Conservation (phyloP, 306 rosid species). For the Urtica urens region DNA sequence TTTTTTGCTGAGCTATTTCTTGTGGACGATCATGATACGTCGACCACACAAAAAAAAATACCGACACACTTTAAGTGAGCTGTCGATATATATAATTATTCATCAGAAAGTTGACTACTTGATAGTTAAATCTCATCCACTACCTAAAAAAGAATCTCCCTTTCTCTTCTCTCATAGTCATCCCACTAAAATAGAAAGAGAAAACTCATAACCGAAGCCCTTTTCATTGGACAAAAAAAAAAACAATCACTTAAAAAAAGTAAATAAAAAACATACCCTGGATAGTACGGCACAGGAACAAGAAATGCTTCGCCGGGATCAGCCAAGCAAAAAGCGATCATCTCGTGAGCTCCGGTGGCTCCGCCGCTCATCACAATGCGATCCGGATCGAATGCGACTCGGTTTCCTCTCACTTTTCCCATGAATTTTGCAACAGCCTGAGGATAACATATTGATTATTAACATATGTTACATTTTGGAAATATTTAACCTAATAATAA, state of each 20-base stretch:
- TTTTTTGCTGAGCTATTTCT: too few species aligned
- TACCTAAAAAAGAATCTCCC: too few species aligned
- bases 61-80: too few species aligned
- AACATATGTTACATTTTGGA: not conserved
- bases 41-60: too few species aligned
- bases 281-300: slow-evolving; percentile 80
- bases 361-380: slow-evolving; percentile 90
- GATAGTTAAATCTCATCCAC: too few species aligned
- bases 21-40: too few species aligned
- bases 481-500: not conserved
- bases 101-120: too few species aligned
- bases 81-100: too few species aligned
- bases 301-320: slow-evolving; percentile 73
- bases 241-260: not conserved
- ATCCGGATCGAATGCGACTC: slow-evolving; percentile 52
- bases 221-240: not conserved
- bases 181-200: not conserved
- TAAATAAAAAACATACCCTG: slow-evolving; percentile 33
- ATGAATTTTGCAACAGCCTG: slow-evolving; percentile 84
- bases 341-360: slow-evolving; percentile 87
- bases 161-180: too few species aligned
- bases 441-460: not conserved
- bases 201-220: not conserved
- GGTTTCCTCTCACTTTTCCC: slow-evolving; percentile 55
- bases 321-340: slow-evolving; percentile 63